Evolutionary conservation across 805 yeast species (phyloP), one percentile per base, ranked within the genome.

Genomic region (Tetrapisispora pingtungensis): DNA sequence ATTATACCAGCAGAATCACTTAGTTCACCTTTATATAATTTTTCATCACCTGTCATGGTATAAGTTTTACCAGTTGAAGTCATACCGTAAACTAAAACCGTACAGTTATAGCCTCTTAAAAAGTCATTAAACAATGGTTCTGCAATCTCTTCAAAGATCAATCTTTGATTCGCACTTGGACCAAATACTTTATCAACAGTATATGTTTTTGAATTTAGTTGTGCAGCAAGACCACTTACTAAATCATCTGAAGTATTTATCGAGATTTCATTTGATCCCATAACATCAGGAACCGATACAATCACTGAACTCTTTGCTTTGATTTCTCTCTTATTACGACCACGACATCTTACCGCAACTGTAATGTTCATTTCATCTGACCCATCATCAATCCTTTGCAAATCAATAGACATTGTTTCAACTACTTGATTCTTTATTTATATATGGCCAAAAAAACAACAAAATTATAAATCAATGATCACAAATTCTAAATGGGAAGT

Each of bases 21-120:
- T 30, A 72, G 49, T 42, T 61, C 95, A 49, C 78, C 81, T 7
- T 53, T 48, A 4, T 63, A 69, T 14, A 44, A 18, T 40, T 40
- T 44, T 40, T 44, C 46, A 44, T 72, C 69, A 26, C 95, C 96
- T 56, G 19, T 77, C 93, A 79, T 78, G 12, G 84, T 71, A 57
- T 78, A 79, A 0, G 96, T 86, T 55, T 86, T 87, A 22, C 95
- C 95, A 0, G 95, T 84, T 1, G 95, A 93, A 0, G 95, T 87
- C 72, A 86, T 94, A 5, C 96, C 96, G 64, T 88, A 88, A 0
- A 93, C 95, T 51, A 87, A 70, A 26, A 86, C 73, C 0, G 95
- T 83, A 51, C 88, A 86, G 58, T 85, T 86, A 58, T 80, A 83
- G 18, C 90, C 94, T 42, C 72, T 66, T 46, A 87, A 64, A 47